These are phyloP conservation scores for Millerozyma acaciae DNA, from an alignment of 805 yeast species.

Conservation along the genomic window DNA sequence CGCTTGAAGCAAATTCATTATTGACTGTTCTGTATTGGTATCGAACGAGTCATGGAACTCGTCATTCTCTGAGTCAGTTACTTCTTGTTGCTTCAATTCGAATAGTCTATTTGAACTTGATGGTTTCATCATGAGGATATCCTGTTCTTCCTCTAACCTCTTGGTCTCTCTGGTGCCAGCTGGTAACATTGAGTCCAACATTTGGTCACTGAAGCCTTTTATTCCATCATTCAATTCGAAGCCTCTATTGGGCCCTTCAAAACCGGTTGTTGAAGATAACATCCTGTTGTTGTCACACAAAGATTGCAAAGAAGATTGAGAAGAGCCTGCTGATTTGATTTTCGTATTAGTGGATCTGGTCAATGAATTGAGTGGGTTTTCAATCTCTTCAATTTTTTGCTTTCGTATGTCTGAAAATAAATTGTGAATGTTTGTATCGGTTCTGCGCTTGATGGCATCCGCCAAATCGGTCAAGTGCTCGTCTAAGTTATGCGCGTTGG, in stretches of 20 bases:
- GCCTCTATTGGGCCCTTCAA: slow-evolving; percentile 19
- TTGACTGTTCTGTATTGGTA: slow-evolving; percentile 37
- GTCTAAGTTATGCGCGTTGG: slow-evolving; percentile 19
- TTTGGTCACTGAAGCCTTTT: slow-evolving; percentile 37
- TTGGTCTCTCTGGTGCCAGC: slow-evolving; percentile 1
- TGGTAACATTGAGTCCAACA: slow-evolving; percentile 33
- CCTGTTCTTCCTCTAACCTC: slow-evolving; percentile 8
- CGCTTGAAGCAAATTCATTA: slow-evolving; percentile 39
- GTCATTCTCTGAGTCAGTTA: slow-evolving; percentile 8
- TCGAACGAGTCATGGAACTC: slow-evolving; percentile 29
- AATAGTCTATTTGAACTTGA: not conserved
- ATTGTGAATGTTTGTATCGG: slow-evolving; percentile 32
- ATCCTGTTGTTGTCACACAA: slow-evolving; percentile 25
- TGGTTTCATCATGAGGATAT: slow-evolving; percentile 3
- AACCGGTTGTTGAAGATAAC: slow-evolving; percentile 22
- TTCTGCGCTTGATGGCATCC: slow-evolving; percentile 20
- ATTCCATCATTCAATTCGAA: slow-evolving; percentile 40
- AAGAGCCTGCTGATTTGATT: slow-evolving; percentile 31
- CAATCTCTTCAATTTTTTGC: slow-evolving; percentile 11
- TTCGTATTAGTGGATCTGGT: slow-evolving; percentile 21
- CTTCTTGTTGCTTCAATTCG: not conserved
- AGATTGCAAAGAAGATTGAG: slow-evolving; percentile 39
- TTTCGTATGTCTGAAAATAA: slow-evolving; percentile 28
- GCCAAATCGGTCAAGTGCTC: slow-evolving; percentile 31
- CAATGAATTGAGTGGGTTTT: slow-evolving; percentile 33